Base-by-base conservation (phyloP, 1,284 basidiomycete genomes). In the Ustilago sp. region DNA sequence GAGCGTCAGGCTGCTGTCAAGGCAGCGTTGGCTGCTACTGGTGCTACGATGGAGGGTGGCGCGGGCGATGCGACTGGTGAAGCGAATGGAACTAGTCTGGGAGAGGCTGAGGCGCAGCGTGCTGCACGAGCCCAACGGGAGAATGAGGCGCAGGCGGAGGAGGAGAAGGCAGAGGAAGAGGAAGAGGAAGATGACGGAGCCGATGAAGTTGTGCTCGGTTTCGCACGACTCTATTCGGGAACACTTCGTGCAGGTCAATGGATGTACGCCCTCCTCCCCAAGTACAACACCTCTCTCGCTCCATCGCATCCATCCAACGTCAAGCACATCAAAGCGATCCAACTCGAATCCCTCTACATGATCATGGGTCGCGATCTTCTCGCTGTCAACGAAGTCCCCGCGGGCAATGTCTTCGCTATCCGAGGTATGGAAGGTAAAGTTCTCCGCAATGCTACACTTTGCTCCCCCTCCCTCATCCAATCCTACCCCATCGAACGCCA, bases 301-400 rank as follows among this genome's bases (percentile, higher is more conserved):
- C 91, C 93, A 0, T 87, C 87, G 1, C 91, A 96, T 81, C 89
- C 91, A 8, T 87, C 87, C 36, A 84, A 85, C 86, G 87, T 87
- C n/a, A 90, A 90, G 74, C 90, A 93, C 83, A 80, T 95, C 54
- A 70, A 89, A n/a, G 86, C 88, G 9, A 89, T 92, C 17, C 89
- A 88, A 23, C 90, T 95, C 6, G 90, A 92, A 70, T 91, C 91
- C 7, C 87, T 99, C 62, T 99, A 98, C 88, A 91, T 93, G 78
- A 98, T 99, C 93, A 99, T 99, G 97, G 97, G 97, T 3, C 89
- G 94, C 45, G 95, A 98, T 83, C 89, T 99, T 19, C 90, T 94
- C 0, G 89, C 92, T 0, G 94, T 98, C 4, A 89, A 93, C 48
- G 89, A 89, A 71, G 94, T 99, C 0, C 90, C 90, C n/a, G 95